Conservation (phyloP, 208 protist genomes). For the Polymyxa betae region DNA sequence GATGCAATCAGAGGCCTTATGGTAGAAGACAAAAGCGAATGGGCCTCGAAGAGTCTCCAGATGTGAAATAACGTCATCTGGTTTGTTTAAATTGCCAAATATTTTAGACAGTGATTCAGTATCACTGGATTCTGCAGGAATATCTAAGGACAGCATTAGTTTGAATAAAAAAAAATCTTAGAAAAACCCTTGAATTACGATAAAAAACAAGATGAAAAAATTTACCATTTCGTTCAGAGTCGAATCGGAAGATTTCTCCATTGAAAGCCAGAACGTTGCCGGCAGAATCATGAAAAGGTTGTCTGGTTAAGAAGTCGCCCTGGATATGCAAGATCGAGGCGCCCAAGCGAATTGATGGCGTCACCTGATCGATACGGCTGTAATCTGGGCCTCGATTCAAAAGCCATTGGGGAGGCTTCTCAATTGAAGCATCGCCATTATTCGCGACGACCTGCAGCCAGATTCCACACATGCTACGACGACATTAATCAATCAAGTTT, state of each 20-base stretch:
- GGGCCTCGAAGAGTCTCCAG: background rate
- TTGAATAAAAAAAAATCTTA: no score
- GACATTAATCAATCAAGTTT: no score
- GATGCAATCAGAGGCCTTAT: background rate
- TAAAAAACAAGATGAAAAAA: no score
- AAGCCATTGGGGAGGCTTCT: background rate
- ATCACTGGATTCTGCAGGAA: no score
- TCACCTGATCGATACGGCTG: background rate
- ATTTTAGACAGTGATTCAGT: background rate
- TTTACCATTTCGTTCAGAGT: background rate
- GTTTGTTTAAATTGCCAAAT: background rate
- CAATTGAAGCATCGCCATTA: background rate
- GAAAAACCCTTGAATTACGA: no score
- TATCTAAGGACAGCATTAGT: background rate
- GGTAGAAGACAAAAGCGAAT: slow-evolving; percentile 50
- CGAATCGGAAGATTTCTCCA: slow-evolving; percentile 35
- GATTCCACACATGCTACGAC: slow-evolving; percentile 48
- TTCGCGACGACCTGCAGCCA: background rate
- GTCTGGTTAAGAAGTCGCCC: background rate
- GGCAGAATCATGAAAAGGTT: background rate
- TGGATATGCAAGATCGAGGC: slow-evolving; percentile 39
- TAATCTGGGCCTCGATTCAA: background rate
- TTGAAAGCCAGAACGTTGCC: slow-evolving; percentile 38
- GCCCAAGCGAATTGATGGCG: background rate
- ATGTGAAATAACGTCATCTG: background rate